A percentile compares a stretch with the other conserved stretches of the same genome.
Conservation (phyloP, 441 rosid genomes). For the Francoa sonchifolia region DNA sequence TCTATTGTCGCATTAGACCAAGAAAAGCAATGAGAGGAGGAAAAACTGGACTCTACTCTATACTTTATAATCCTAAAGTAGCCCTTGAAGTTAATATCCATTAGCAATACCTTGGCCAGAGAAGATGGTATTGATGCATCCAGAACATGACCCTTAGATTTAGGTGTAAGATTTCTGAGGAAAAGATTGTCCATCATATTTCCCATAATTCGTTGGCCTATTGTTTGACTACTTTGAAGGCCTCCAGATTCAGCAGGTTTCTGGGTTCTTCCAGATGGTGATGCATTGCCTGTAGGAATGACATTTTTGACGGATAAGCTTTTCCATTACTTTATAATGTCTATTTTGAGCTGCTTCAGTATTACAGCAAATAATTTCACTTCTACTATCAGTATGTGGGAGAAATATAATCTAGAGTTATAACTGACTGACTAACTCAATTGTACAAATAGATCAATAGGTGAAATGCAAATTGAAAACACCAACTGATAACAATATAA, state of each 20-base stretch:
- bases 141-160: slow-evolving; percentile 41
- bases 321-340: slow-evolving; percentile 1
- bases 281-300: slow-evolving; percentile 53
- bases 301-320: slow-evolving; percentile 5
- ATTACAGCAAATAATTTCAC: background rate
- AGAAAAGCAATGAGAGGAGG: slow-evolving; percentile 7
- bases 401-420: too few species aligned
- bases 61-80: too few species aligned
- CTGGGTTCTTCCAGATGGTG: slow-evolving; percentile 72
- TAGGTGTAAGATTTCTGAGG: slow-evolving; percentile 71
- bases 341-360: slow-evolving; percentile 1
- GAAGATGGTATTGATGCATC: slow-evolving; percentile 65
- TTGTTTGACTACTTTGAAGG: slow-evolving; percentile 65
- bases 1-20: slow-evolving; percentile 27
- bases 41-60: too few species aligned
- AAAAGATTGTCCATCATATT: slow-evolving; percentile 86
- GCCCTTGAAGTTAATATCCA: slow-evolving; percentile 9
- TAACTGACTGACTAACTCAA: slow-evolving; percentile 1
- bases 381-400: slow-evolving; percentile 1
- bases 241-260: slow-evolving; percentile 43
- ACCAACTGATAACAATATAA: background rate
- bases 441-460: too few species aligned
- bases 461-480: too few species aligned
- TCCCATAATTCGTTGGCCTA: slow-evolving; percentile 82
- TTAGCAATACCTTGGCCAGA: slow-evolving; percentile 55